Base-by-base conservation (phyloP, 495 filamentous ascomycete genomes). In the Oleoguttula mirabilis region DNA sequence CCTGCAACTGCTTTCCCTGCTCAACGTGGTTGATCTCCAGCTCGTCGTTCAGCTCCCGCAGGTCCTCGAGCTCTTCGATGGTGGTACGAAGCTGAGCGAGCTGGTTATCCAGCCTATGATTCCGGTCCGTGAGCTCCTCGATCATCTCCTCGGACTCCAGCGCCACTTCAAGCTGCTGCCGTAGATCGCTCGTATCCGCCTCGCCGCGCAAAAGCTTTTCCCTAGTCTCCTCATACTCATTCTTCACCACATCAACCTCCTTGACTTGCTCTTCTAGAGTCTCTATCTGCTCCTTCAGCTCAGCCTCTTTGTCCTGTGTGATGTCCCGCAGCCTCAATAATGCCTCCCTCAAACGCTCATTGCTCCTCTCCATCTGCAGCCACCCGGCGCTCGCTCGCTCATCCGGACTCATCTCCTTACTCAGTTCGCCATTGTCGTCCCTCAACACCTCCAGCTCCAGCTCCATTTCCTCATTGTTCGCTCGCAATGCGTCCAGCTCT, bases 1-100 rank as follows among this genome's bases (percentile, higher is more conserved):
- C 85, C 59, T 92, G 86, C 60, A 98, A 75, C 58, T 96, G 86
- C 55, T 87, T 93, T 52, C 88, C 84, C 10, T 84, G 82, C 55
- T 94, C 87, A 11, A 86, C 71, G 59, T 94, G 86, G 51, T 93
- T 94, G 54, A 84, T 76, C 56, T 95, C 88, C 8, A 96, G 72
- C 58, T 96, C 92, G 49, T 96, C 88, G 50, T 81, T 86, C 36
- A 96, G 75, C 48, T 96, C 90, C 56, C 87, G 88, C 34, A 96
- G 60, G 22, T 70, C 76, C 56, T 94, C 84, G 1, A 95, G 66
- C 37, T 95, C 87, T 39, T 88, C 80, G 42, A 95, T 81, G 1
- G 76, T 75, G 17, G 73, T 72, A 46, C 79, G 76, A 36, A 95
- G 70, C 50, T 94, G 79, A 41, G 85, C 80, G 30, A 94, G 77